Base-by-base conservation (phyloP, 139 green algal species). In the Auxenochlorella protothecoides region DNA sequence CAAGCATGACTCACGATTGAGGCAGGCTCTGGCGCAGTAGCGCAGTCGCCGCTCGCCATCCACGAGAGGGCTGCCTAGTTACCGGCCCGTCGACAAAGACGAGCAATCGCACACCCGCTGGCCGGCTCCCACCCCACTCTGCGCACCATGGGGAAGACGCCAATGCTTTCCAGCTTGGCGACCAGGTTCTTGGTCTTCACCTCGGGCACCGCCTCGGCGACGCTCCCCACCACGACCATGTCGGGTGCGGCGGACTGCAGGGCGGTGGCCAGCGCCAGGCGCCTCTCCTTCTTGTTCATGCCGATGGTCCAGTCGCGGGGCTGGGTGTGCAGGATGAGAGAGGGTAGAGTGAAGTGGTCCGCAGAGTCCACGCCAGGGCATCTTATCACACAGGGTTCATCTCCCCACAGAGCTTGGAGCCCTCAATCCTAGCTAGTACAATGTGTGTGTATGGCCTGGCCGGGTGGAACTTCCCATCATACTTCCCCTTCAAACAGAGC, bases 201-300 rank as follows among this genome's bases (percentile, higher is more conserved):
- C 11, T 70, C 74, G 10, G 53, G 55, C 64, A 91, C 66, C 4
- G 73, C 72, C 16, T 81, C 71, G 69, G 10, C 69, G 65, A 91
- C 74, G 71, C 87, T 76, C 11, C 96, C 91, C 0, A 96, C 83
- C 3, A 98, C 91, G n/a, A 92, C 83, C 72, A 93, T 92, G 77
- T 92, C 87, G 9, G 16, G 71, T 5, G 90, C 87, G 4, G 95
- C 95, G 69, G 72, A 91, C 79, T 97, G 90, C 67, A 99, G 77
- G 9, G 95, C 92, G 55, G 95, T 98, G 53, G 88, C 88, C 66
- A 97, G 74, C 3, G 94, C 95, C 51, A 99, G 80, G 51, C 88
- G 87, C 53, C 86, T 84, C 86, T 99, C 95, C 88, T 98, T 98
- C 84, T 96, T 96, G 90, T 99, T 99, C 91, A 99, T 98, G 73